Conservation (phyloP, 2,329 filamentous ascomycete species). For the Stagonosporopsis cucurbitacearum region DNA sequence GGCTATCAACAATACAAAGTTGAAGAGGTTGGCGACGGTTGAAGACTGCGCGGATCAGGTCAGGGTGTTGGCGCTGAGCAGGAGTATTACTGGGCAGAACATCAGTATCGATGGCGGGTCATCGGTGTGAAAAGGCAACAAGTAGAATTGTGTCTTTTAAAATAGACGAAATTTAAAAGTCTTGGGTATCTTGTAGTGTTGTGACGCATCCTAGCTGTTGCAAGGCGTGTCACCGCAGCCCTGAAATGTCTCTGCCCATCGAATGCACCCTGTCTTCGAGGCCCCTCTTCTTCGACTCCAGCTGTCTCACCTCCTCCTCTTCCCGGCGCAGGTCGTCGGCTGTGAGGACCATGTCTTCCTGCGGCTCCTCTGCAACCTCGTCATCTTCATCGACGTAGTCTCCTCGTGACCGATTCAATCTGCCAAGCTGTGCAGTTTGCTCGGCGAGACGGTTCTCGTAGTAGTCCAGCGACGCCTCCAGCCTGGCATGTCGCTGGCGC, state of each 20-base stretch:
- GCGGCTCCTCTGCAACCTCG: conserved; percentile 49
- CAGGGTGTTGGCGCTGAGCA: conserved; percentile 41
- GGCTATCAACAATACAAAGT: conserved; percentile 52
- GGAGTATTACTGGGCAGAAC: conserved; percentile 49
- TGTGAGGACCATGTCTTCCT: conserved; percentile 60
- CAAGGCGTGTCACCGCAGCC: conserved; percentile 44
- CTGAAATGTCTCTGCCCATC: conserved; percentile 72
- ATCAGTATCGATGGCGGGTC: conserved; percentile 47
- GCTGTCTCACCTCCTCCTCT: conserved; percentile 70
- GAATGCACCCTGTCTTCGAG: conserved; percentile 70
- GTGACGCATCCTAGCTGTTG: conserved; percentile 48
- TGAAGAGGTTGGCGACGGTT: conserved; percentile 61
- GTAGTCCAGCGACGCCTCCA: conserved; percentile 75
- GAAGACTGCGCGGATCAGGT: conserved; percentile 54
- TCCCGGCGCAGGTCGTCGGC: conserved; percentile 73
- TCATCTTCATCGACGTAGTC: conserved; percentile 63
- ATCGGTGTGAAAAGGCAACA: conserved; percentile 25
- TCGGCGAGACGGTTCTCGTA: conserved; percentile 82
- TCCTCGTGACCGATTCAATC: conserved; percentile 69
- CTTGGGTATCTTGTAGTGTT: conserved; percentile 11
- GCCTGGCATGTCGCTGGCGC: conserved; percentile 72
- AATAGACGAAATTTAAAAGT: not conserved
- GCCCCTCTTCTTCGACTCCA: conserved; percentile 68
- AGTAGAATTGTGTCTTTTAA: not conserved
- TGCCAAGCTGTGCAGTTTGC: conserved; percentile 75